phyloP scores from a whole-genome alignment of 2,329 filamentous ascomycete genomes.

The Grosmannia serpens region DNA sequence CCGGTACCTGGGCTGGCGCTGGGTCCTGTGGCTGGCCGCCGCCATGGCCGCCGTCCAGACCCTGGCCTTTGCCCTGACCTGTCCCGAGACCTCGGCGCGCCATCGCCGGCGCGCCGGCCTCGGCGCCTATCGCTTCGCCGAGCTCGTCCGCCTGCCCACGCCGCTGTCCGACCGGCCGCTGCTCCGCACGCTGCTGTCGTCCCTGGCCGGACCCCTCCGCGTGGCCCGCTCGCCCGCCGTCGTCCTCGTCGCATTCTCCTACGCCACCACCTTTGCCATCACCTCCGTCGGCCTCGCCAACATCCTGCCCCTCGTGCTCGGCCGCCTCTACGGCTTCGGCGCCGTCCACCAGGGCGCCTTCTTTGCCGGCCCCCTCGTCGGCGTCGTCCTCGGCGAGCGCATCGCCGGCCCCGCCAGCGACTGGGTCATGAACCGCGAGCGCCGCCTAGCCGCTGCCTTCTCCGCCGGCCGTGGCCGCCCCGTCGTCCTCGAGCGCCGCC shows the following conservation, averaged over 20 bases:
- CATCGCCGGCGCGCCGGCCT: background rate
- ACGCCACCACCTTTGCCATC: background rate
- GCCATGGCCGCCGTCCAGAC: background rate
- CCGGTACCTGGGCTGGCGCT: slow-evolving; percentile 14
- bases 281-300: background rate
- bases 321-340: background rate
- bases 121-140: background rate
- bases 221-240: background rate
- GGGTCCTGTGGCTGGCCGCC: slow-evolving; percentile 12
- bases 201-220: background rate
- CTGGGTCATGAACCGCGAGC: background rate
- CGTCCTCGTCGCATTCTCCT: background rate
- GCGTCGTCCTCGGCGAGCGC: background rate
- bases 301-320: background rate
- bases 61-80: background rate
- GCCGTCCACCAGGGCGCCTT: background rate
- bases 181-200: background rate
- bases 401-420: background rate
- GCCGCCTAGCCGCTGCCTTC: background rate
- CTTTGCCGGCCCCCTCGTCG: background rate
- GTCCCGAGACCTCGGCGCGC: background rate
- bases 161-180: background rate
- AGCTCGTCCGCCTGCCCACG: background rate
- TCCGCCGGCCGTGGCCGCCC: no score
- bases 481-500: background rate